Percentiles rank a stretch among this genome's conserved stretches.
phyloP scores from a whole-genome alignment of 805 yeast species.

The Blastobotrys parvus region DNA sequence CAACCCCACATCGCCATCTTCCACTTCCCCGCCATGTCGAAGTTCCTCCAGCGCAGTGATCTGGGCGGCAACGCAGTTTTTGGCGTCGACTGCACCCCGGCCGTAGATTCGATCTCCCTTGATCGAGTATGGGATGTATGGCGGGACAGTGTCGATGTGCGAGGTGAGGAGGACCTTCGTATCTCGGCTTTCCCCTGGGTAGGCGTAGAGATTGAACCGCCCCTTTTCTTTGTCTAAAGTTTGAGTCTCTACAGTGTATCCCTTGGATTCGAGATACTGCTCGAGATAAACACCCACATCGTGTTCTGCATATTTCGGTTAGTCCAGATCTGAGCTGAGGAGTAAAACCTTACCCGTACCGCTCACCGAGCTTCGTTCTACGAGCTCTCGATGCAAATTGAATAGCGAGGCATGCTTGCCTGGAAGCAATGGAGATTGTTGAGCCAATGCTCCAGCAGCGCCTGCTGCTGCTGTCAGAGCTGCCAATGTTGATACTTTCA shows the following conservation, averaged over 20 bases:
- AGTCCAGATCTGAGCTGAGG: not conserved
- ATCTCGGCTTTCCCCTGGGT: slow-evolving; percentile 36
- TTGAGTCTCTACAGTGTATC: slow-evolving; percentile 46
- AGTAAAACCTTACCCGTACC: slow-evolving; percentile 17
- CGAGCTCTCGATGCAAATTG: slow-evolving; percentile 6
- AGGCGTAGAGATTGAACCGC: slow-evolving; percentile 51
- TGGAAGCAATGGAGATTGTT: not conserved
- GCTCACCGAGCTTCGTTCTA: slow-evolving; percentile 30
- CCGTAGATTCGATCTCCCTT: slow-evolving; percentile 47
- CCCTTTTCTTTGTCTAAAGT: slow-evolving; percentile 26
- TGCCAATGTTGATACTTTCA: no score
- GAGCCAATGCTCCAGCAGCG: not conserved
- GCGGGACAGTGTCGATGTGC: slow-evolving; percentile 70
- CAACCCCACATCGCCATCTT: slow-evolving; percentile 49
- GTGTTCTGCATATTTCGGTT: slow-evolving; percentile 7
- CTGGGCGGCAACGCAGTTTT: slow-evolving; percentile 60
- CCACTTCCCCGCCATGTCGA: slow-evolving; percentile 35
- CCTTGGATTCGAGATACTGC: slow-evolving; percentile 33
- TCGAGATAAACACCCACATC: slow-evolving; percentile 34
- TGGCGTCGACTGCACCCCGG: slow-evolving; percentile 66
- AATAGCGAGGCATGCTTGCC: not conserved
- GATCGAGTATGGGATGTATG: slow-evolving; percentile 43
- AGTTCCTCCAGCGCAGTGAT: slow-evolving; percentile 46
- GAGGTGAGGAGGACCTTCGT: slow-evolving; percentile 48
- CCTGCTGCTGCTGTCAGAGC: no score